A percentile compares a stretch with the other conserved stretches of the same genome.
phyloP scores from a whole-genome alignment of 2,329 filamentous ascomycete species.

The Aspergillus pseudoterreus region DNA sequence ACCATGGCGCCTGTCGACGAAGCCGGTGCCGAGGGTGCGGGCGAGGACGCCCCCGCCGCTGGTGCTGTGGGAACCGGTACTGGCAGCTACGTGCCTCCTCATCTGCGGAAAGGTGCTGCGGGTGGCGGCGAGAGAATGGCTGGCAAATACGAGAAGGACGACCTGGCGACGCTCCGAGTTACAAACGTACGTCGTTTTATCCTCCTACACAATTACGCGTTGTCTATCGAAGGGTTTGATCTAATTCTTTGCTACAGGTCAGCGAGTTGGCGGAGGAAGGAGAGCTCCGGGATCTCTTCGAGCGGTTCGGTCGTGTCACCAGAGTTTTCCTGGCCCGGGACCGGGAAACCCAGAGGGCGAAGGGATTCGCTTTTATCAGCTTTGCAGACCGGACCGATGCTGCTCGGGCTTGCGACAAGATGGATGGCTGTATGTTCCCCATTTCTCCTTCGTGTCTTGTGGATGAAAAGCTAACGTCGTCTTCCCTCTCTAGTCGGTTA shows the following conservation, averaged over 20 bases:
- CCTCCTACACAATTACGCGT: background rate
- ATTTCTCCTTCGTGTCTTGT: conserved; percentile 1
- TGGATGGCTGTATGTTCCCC: conserved; percentile 75
- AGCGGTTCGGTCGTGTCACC: conserved; percentile 92
- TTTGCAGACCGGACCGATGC: conserved; percentile 89
- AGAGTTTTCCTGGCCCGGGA: conserved; percentile 98
- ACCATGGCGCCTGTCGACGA: conserved; percentile 77
- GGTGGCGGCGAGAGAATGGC: conserved; percentile 74
- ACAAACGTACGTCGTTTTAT: conserved; percentile 73
- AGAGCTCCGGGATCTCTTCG: conserved; percentile 96
- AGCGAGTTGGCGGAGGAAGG: conserved; percentile 96
- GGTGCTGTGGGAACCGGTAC: conserved; percentile 63
- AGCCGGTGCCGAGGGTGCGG: conserved; percentile 34
- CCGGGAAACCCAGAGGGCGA: conserved; percentile 89
- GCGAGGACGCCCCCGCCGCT: conserved; percentile 43
- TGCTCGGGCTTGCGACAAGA: conserved; percentile 89
- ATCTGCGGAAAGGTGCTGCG: conserved; percentile 68
- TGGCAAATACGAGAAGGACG: conserved; percentile 94
- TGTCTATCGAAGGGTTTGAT: background rate
- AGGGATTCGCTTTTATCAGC: conserved; percentile 98
- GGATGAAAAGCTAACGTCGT: conserved; percentile 20
- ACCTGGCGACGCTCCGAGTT: conserved; percentile 91
- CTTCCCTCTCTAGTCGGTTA: conserved; percentile 42
- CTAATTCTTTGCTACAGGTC: conserved; percentile 53
- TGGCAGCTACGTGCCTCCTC: conserved; percentile 90